phyloP scores from a whole-genome alignment of 306 rosid genomes.

The Echinosophora koreensis region DNA sequence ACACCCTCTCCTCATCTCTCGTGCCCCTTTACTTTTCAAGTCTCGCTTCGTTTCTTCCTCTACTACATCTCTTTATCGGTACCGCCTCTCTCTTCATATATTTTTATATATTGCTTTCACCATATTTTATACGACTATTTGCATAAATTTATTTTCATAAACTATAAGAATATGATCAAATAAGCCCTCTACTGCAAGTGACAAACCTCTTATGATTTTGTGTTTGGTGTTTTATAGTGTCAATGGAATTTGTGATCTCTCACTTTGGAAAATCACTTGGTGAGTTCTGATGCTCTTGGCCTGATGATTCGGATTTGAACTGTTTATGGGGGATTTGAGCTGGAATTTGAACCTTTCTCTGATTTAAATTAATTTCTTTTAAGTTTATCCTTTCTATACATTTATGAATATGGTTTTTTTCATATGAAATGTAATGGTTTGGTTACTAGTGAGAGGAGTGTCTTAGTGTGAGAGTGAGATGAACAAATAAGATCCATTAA shows the following conservation, averaged over 20 bases:
- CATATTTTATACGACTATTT: background rate
- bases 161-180: background rate
- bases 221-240: background rate
- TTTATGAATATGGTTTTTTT: background rate
- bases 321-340: background rate
- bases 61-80: conserved; percentile 72
- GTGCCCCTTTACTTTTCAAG: conserved; percentile 35
- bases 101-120: background rate
- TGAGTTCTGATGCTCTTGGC: conserved; percentile 24
- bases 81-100: conserved; percentile 6
- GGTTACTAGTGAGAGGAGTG: conserved; percentile 19
- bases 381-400: background rate
- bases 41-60: conserved; percentile 69
- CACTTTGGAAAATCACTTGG: background rate
- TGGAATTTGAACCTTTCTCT: background rate
- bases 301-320: background rate
- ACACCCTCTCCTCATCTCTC: conserved; percentile 72
- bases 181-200: conserved; percentile 31
- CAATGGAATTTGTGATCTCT: conserved; percentile 20
- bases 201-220: background rate
- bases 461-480: no score
- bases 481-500: no score
- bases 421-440: background rate
- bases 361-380: background rate
- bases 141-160: background rate